These are phyloP conservation scores for Wallacemonas sp. DNA, from an alignment of 208 protist species.

Conservation along the genomic window DNA sequence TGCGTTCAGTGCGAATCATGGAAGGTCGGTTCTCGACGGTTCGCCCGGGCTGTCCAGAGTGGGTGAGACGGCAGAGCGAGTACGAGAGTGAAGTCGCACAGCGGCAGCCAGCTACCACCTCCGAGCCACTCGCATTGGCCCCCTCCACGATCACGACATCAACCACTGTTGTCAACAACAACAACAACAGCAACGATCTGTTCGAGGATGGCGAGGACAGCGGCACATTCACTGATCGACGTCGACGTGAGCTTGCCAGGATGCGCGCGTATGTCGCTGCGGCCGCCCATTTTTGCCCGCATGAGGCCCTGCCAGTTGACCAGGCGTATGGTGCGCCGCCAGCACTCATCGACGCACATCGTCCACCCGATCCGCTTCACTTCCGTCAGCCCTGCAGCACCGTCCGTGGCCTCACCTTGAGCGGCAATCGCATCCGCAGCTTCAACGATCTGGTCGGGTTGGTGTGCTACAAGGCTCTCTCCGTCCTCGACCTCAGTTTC, in stretches of 20 bases:
- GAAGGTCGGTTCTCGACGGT: conserved; percentile 79
- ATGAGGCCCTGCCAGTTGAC: conserved; percentile 9
- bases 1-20: conserved; percentile 87
- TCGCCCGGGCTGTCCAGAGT: conserved; percentile 48
- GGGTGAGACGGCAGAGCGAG: conserved; percentile 16
- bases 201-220: no score
- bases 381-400: conserved; percentile 49
- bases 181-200: no score
- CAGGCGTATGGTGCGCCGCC: no score
- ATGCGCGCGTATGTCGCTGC: background rate
- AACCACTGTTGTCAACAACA: no score
- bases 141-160: no score
- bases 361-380: background rate
- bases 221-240: background rate
- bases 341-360: no score
- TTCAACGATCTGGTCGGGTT: conserved; percentile 63
- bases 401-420: conserved; percentile 75
- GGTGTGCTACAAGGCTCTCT: conserved; percentile 61
- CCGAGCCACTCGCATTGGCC: no score
- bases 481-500: conserved; percentile 88
- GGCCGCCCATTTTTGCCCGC: conserved; percentile 33
- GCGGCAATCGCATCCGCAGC: conserved; percentile 66
- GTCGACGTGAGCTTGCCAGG: background rate
- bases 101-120: no score
- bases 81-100: no score